phyloP scores from a whole-genome alignment of 1,284 basidiomycete species.

The Ceratobasidium papillatum region DNA sequence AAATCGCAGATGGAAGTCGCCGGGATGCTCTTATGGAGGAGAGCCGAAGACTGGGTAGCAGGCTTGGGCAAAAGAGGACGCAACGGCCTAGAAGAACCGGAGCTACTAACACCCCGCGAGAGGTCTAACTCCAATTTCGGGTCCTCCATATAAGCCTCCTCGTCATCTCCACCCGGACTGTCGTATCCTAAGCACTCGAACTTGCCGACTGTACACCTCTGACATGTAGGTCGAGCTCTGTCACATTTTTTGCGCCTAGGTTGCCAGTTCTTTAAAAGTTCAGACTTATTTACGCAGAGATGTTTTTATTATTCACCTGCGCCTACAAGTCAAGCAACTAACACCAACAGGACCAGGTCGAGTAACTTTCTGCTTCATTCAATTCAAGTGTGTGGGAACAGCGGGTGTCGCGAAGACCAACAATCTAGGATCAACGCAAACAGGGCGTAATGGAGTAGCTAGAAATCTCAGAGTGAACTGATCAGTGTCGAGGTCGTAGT shows the following conservation, averaged over 20 bases:
- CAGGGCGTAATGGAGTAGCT: too few relatives aligned
- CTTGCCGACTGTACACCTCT: conserved; percentile 6
- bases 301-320: neutral
- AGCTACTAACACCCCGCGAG: too few relatives aligned
- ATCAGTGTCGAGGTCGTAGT: too few relatives aligned
- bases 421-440: too few relatives aligned
- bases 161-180: neutral
- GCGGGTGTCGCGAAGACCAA: too few relatives aligned
- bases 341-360: neutral
- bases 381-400: neutral
- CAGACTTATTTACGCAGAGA: neutral
- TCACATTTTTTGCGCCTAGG: conserved; percentile 28
- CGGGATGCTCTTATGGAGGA: neutral
- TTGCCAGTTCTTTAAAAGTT: neutral
- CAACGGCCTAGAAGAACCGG: neutral
- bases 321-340: conserved; percentile 13
- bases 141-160: neutral
- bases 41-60: neutral
- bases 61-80: conserved; percentile 3
- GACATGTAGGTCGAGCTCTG: conserved; percentile 11
- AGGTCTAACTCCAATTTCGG: too few relatives aligned
- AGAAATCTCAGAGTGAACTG: too few relatives aligned
- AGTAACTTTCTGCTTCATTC: neutral
- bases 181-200: conserved; percentile 32
- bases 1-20: neutral